Evolutionary conservation across 805 yeast genomes (phyloP), one percentile per base, ranked within the genome.

Genomic region (Saturnispora sekii): DNA sequence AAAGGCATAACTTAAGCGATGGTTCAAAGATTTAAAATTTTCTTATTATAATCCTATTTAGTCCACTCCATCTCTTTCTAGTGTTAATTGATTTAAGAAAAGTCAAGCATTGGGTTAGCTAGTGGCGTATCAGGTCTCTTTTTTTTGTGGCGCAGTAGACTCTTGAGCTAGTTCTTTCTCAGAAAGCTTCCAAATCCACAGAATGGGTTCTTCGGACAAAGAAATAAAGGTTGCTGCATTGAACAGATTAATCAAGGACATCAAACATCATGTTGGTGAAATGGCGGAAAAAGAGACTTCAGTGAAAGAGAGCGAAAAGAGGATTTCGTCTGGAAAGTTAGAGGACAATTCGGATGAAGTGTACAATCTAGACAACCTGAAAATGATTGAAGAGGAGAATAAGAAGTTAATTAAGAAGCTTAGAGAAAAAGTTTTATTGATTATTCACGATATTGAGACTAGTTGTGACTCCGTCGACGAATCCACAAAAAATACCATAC

Each of bases 171-270:
- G 18, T 16, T 36, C 15, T 36, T 36, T 17, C 16, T 14, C 14
- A 10, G 30, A 18, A 18, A 11, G 16, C 16, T 15, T 32, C 15
- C 8, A 11, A 12, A 21, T 21, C 26, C 3, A 33, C 15, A n/a
- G 16, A 36, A 41, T 82, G 84, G 70, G 86, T 2, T 93, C 90
- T 29, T 67, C 85, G 2, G 77, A 71, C 48, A 63, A 84, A 35
- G 84, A 81, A 54, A 83, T 86, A 59, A 84, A 84, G 53, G 69
- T 74, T 32, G 76, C 73, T 47, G 88, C 95, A 1, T 67, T 86
- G 41, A 70, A 73, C 48, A 70, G 95, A 49, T 66, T 87, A 12
- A 54, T 79, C 34, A 83, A 83, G 52, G 95, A 87, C 58, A 79
- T 79, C 49, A 56, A 56, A 10, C 66, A 76, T 31, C 86, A 85